Evolutionary conservation across 768 basidiomycete genomes (phyloP).

Genomic region (Pisolithus microcarpus): DNA sequence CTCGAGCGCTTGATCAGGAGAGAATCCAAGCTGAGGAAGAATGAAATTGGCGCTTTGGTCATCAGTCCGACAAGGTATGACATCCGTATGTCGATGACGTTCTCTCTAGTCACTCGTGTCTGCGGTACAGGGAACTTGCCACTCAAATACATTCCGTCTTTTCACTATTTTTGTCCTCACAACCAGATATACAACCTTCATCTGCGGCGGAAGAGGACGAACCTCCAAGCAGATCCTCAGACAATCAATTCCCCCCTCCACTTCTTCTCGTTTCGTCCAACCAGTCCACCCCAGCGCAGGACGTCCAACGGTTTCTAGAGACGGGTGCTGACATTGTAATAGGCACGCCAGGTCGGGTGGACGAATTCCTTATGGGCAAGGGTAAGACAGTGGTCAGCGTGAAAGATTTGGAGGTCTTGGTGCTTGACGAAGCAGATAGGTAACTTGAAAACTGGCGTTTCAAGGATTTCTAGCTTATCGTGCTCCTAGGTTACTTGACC

Average conservation of each 20-base stretch:
- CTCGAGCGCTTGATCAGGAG: conserved; percentile 78
- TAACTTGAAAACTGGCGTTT: conserved; percentile 28
- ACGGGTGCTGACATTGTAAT: conserved; percentile 82
- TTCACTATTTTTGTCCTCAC: conserved; percentile 68
- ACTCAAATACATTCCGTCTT: conserved; percentile 89
- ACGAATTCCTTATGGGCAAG: conserved; percentile 81
- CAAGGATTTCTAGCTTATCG: neutral
- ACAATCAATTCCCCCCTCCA: conserved; percentile 49
- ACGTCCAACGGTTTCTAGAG: conserved; percentile 71
- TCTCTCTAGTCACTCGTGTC: neutral
- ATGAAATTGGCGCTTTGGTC: conserved; percentile 88
- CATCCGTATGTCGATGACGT: neutral
- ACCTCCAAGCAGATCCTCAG: conserved; percentile 12
- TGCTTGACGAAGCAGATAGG: conserved; percentile 96
- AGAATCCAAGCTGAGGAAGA: conserved; percentile 56
- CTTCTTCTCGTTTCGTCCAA: conserved; percentile 79
- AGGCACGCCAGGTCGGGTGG: conserved; percentile 90
- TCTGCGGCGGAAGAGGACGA: conserved; percentile 14
- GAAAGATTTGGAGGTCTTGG: conserved; percentile 83
- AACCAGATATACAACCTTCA: conserved; percentile 32
- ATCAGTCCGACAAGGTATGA: conserved; percentile 88
- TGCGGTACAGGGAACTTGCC: conserved; percentile 66
- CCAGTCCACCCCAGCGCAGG: conserved; percentile 69
- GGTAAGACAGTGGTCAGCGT: conserved; percentile 61
- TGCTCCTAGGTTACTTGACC: conserved; percentile 61